Conservation (phyloP, 2,329 filamentous ascomycete species). For the Thermoascus crustaceus region DNA sequence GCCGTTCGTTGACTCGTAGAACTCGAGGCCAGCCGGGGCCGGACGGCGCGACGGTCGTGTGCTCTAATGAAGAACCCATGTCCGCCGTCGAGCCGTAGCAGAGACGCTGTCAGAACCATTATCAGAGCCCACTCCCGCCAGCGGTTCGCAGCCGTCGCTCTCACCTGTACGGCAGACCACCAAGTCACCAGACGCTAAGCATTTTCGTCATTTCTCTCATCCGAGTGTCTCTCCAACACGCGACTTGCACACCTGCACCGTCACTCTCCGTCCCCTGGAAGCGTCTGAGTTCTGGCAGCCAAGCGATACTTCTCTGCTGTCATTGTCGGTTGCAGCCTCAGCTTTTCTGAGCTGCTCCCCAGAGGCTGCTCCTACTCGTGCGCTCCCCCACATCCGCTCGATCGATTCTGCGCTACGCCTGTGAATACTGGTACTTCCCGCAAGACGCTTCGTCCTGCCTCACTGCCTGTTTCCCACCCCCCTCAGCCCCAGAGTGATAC, state of each 20-base stretch:
- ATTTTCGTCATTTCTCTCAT: slow-evolving; percentile 16
- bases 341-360: background rate
- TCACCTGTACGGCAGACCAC: background rate
- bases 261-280: slow-evolving; percentile 3
- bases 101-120: too few relatives aligned
- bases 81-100: too few relatives aligned
- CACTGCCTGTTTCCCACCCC: slow-evolving; percentile 6
- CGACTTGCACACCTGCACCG: slow-evolving; percentile 6
- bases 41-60: too few relatives aligned
- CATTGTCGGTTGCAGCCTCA: background rate
- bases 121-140: background rate
- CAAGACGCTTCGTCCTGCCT: slow-evolving; percentile 1
- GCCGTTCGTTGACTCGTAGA: too few relatives aligned
- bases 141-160: background rate
- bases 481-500: slow-evolving; percentile 3
- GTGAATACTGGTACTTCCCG: background rate
- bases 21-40: too few relatives aligned
- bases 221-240: slow-evolving; percentile 7
- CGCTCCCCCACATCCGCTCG: slow-evolving; percentile 1
- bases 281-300: too few relatives aligned
- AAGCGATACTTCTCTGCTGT: too few relatives aligned
- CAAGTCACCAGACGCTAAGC: slow-evolving; percentile 11
- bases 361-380: slow-evolving; percentile 9
- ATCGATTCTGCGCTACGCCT: background rate
- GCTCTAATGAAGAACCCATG: too few relatives aligned